Conservation (phyloP, 257 asterid genomes). For the Ilex aquifolium region DNA sequence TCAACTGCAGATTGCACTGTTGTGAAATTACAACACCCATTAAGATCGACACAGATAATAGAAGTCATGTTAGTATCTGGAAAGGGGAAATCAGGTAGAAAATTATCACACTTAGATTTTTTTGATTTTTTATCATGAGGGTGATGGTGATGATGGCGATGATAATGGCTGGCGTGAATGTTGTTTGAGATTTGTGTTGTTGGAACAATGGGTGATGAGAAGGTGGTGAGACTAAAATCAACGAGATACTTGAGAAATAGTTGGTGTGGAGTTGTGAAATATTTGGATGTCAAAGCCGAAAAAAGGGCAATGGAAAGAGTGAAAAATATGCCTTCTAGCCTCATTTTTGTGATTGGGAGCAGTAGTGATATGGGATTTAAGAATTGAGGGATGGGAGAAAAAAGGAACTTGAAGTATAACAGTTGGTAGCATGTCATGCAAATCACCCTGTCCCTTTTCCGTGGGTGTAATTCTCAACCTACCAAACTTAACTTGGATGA, state of each 20-base stretch:
- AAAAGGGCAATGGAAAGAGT: constrained; percentile 43
- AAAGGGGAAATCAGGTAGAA: constrained; percentile 61
- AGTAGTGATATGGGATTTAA: constrained; percentile 1
- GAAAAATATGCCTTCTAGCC: constrained; percentile 27
- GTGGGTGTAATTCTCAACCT: constrained; percentile 29
- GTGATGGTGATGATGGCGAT: constrained; percentile 15
- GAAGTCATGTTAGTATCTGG: constrained; percentile 55
- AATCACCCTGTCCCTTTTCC: constrained; percentile 42
- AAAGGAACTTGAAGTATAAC: constrained; percentile 47
- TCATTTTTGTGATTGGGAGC: constrained; percentile 25
- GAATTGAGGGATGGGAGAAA: constrained; percentile 7
- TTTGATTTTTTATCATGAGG: constrained; percentile 20
- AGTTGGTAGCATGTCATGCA: constrained; percentile 59
- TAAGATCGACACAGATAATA: constrained; percentile 62
- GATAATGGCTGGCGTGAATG: neutral
- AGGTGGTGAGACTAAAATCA: constrained; percentile 10
- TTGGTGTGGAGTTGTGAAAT: constrained; percentile 11
- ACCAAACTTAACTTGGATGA: constrained; percentile 20
- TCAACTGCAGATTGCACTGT: constrained; percentile 87
- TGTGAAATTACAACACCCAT: constrained; percentile 91
- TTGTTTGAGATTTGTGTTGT: neutral
- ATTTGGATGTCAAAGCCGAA: constrained; percentile 46
- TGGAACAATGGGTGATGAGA: neutral
- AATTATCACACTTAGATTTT: constrained; percentile 50
- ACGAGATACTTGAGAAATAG: constrained; percentile 7